phyloP scores from a whole-genome alignment of 2,329 filamentous ascomycete species.

The Neofusicoccum umdonicola region DNA sequence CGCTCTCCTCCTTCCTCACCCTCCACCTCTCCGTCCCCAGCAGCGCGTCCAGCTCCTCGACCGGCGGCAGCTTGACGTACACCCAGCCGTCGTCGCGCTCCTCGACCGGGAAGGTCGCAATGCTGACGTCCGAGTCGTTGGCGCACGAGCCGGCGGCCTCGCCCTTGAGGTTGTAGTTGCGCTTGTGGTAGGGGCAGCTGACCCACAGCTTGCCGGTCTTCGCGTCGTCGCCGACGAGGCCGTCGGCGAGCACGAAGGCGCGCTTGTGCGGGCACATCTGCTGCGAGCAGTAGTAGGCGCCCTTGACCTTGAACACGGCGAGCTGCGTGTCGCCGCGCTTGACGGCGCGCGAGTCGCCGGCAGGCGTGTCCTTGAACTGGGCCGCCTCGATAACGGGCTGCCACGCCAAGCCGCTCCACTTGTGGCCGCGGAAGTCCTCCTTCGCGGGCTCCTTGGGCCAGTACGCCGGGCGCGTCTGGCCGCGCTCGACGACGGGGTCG shows the following conservation, averaged over 20 bases:
- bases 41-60: slow-evolving; percentile 75
- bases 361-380: slow-evolving; percentile 68
- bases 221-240: slow-evolving; percentile 69
- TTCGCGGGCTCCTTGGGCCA: slow-evolving; percentile 69
- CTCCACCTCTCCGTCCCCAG: slow-evolving; percentile 78
- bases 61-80: slow-evolving; percentile 75
- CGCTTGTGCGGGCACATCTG: slow-evolving; percentile 96
- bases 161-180: slow-evolving; percentile 76
- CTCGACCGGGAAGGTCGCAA: slow-evolving; percentile 78
- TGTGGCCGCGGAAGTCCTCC: slow-evolving; percentile 69
- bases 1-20: slow-evolving; percentile 68
- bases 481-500: slow-evolving; percentile 70
- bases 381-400: slow-evolving; percentile 71
- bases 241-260: slow-evolving; percentile 84
- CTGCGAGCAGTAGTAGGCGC: slow-evolving; percentile 79
- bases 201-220: slow-evolving; percentile 70
- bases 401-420: slow-evolving; percentile 70
- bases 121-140: slow-evolving; percentile 72
- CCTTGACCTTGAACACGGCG: slow-evolving; percentile 79
- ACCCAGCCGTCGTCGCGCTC: slow-evolving; percentile 73
- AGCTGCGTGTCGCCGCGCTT: slow-evolving; percentile 88
- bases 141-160: slow-evolving; percentile 66
- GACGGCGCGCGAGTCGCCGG: slow-evolving; percentile 72
- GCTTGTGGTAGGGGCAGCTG: slow-evolving; percentile 84
- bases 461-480: slow-evolving; percentile 70